phyloP scores from a whole-genome alignment of 148 eudicot species.

The Mesembryanthemum crystallinum region DNA sequence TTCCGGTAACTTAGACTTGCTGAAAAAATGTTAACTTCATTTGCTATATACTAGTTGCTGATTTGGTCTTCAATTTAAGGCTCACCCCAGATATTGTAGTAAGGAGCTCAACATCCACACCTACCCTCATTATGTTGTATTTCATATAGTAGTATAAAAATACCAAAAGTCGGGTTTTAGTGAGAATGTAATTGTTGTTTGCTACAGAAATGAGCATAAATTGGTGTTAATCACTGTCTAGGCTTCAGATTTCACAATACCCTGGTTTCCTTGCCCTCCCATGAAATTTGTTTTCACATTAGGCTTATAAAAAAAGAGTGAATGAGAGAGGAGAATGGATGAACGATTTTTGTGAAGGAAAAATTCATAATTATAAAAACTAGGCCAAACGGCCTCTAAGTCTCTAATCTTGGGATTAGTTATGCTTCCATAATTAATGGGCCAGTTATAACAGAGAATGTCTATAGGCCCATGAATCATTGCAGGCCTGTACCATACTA shows the following conservation, averaged over 20 bases:
- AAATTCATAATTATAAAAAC: too few species aligned
- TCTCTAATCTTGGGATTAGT: too few species aligned
- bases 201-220: not conserved
- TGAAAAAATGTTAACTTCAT: not conserved
- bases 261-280: not conserved
- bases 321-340: too few species aligned
- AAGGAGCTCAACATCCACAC: constrained; percentile 6
- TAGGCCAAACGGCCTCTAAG: too few species aligned
- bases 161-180: not conserved
- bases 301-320: too few species aligned
- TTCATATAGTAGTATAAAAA: not conserved
- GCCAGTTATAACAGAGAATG: not conserved
- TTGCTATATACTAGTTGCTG: too few species aligned
- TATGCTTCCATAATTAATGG: not conserved
- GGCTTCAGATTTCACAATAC: not conserved
- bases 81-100: constrained; percentile 10
- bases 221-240: not conserved
- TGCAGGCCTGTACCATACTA: not conserved
- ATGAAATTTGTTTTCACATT: not conserved
- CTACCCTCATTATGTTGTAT: constrained; percentile 3
- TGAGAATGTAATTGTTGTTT: constrained; percentile 5
- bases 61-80: not conserved
- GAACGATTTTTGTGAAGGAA: too few species aligned
- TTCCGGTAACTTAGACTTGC: constrained; percentile 37
- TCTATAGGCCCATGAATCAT: not conserved